These are phyloP conservation scores for Stephanodiscus triporus DNA, from an alignment of 108 stramenopile species.

Conservation along the genomic window DNA sequence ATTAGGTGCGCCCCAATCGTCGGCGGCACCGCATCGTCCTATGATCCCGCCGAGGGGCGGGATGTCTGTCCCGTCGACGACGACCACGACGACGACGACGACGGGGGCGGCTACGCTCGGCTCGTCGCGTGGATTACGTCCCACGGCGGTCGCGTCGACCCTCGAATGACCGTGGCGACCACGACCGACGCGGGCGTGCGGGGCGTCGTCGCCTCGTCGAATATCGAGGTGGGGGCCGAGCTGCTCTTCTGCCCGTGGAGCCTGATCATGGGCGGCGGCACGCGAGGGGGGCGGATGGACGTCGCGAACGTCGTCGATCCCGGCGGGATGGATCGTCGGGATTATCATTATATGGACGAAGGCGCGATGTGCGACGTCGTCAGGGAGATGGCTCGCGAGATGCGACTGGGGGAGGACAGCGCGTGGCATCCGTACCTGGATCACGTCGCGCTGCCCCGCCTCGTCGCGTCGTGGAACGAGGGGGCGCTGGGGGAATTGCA, in stretches of 20 bases:
- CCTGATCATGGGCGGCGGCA: conserved; percentile 10
- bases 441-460: conserved; percentile 10
- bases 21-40: too few relatives aligned
- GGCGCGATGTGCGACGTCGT: conserved; percentile 14
- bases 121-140: conserved; percentile 13
- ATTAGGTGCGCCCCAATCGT: too few relatives aligned
- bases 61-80: too few relatives aligned
- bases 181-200: conserved; percentile 7
- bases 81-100: neutral
- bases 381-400: conserved; percentile 11
- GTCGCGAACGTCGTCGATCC: too few relatives aligned
- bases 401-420: conserved; percentile 7
- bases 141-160: conserved; percentile 15
- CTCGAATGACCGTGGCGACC: neutral
- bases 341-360: too few relatives aligned
- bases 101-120: neutral
- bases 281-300: neutral
- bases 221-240: conserved; percentile 15
- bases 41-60: too few relatives aligned
- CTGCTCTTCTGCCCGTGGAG: conserved; percentile 22
- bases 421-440: conserved; percentile 20
- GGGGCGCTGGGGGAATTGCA: conserved; percentile 12
- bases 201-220: conserved; percentile 9
- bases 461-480: neutral
- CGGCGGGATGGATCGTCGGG: too few relatives aligned